phyloP scores from a whole-genome alignment of 2,329 filamentous ascomycete species.

The Chaetomium sp. region DNA sequence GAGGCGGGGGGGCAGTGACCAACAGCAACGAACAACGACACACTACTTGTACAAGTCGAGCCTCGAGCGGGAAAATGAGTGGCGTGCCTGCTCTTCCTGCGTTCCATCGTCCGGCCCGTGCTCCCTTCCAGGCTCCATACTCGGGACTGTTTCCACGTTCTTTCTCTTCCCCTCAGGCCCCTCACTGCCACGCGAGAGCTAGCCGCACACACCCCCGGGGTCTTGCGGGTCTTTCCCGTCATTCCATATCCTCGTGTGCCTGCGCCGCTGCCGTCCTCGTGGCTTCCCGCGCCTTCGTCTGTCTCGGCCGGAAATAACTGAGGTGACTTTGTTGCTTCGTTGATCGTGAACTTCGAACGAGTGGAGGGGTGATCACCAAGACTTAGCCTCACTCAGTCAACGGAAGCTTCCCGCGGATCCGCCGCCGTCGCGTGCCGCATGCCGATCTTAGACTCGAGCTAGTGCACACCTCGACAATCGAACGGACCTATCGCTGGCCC shows the following conservation, averaged over 20 bases:
- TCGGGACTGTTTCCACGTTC: not conserved
- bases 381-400: not conserved
- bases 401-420: slow-evolving; percentile 4
- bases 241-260: slow-evolving; percentile 5
- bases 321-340: not conserved
- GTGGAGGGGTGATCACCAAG: not conserved
- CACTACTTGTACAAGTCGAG: slow-evolving; percentile 14
- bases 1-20: slow-evolving; percentile 3
- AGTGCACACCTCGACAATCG: not conserved
- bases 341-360: not conserved
- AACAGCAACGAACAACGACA: not conserved
- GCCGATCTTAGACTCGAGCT: slow-evolving; percentile 7
- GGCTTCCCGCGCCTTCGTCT: slow-evolving; percentile 12
- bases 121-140: not conserved
- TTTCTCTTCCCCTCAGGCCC: not conserved
- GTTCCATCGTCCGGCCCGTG: not conserved
- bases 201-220: not conserved
- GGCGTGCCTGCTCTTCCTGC: not conserved
- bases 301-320: slow-evolving; percentile 11
- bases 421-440: not conserved
- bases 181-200: not conserved
- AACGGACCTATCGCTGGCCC: not conserved
- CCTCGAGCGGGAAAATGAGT: not conserved
- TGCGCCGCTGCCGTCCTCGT: slow-evolving; percentile 16
- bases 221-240: slow-evolving; percentile 4